A percentile compares a stretch with the other conserved stretches of the same genome.
These are phyloP conservation scores for Penicillium psychrosexuale DNA, from an alignment of 2,329 filamentous ascomycete species.

Conservation along the genomic window DNA sequence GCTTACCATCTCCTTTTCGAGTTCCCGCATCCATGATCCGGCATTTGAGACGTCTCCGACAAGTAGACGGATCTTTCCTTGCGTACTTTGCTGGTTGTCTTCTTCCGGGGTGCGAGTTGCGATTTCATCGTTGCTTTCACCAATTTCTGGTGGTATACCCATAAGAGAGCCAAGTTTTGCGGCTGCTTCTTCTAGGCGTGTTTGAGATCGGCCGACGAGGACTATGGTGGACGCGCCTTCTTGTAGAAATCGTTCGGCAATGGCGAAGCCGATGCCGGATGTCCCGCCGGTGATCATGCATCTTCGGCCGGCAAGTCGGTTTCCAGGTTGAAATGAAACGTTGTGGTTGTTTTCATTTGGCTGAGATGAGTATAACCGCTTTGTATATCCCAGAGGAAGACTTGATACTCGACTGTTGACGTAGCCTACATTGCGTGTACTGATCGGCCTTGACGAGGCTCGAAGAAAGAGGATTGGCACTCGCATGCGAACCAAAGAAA, in stretches of 20 bases:
- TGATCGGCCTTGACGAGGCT: not conserved
- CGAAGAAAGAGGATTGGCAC: not conserved
- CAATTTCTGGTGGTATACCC: not conserved
- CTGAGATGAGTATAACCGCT: constrained; percentile 11
- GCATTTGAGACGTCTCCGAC: constrained; percentile 40
- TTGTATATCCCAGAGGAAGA: not conserved
- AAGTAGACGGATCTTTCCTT: constrained; percentile 28
- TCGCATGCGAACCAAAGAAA: not conserved
- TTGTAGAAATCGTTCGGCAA: constrained; percentile 63
- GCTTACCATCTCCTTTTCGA: constrained; percentile 41
- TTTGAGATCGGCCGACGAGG: constrained; percentile 58
- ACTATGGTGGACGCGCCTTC: constrained; percentile 58
- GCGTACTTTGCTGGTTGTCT: constrained; percentile 12
- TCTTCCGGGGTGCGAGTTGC: constrained; percentile 21
- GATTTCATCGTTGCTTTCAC: constrained; percentile 7
- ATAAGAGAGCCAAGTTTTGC: constrained; percentile 16
- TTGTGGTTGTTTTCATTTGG: not conserved
- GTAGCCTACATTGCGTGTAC: not conserved
- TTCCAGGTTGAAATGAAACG: constrained; percentile 13
- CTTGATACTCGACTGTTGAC: not conserved
- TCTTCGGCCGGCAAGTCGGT: constrained; percentile 34
- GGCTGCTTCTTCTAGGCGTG: constrained; percentile 45
- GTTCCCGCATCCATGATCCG: constrained; percentile 33
- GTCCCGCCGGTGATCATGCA: constrained; percentile 67
- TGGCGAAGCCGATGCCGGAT: constrained; percentile 66